Conservation (phyloP, 1,284 basidiomycete genomes). For the Boletus semigastroideus region DNA sequence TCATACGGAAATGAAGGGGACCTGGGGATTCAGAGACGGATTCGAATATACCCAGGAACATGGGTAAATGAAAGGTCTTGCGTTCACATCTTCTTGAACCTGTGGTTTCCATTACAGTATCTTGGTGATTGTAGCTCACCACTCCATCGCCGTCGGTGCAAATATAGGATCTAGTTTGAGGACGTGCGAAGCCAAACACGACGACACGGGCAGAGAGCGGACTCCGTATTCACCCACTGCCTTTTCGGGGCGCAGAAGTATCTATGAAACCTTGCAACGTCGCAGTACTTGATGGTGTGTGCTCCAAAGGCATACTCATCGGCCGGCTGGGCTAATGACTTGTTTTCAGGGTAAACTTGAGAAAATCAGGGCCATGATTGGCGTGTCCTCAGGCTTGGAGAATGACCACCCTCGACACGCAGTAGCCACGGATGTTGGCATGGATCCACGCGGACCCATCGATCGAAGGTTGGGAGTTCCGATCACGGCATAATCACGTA, state of each 20-base stretch:
- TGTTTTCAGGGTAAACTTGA: background rate
- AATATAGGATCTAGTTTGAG: background rate
- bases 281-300: background rate
- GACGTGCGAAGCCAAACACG: background rate
- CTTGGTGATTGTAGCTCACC: background rate
- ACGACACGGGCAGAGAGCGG: background rate
- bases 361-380: background rate
- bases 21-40: background rate
- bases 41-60: conserved; percentile 2
- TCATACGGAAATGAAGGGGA: conserved; percentile 6
- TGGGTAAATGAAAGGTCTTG: conserved; percentile 3
- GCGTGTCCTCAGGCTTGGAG: too few relatives aligned
- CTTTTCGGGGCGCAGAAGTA: background rate
- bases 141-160: conserved; percentile 1
- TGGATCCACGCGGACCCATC: conserved; percentile 1
- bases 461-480: background rate
- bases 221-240: background rate
- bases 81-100: conserved; percentile 3
- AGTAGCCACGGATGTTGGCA: background rate
- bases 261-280: background rate
- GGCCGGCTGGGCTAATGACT: background rate
- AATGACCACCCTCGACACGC: background rate
- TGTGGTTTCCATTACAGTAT: background rate
- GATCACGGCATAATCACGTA: background rate
- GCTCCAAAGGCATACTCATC: background rate